phyloP scores from a whole-genome alignment of 768 basidiomycete species.

The Rhodosporidiobolus sp. region DNA sequence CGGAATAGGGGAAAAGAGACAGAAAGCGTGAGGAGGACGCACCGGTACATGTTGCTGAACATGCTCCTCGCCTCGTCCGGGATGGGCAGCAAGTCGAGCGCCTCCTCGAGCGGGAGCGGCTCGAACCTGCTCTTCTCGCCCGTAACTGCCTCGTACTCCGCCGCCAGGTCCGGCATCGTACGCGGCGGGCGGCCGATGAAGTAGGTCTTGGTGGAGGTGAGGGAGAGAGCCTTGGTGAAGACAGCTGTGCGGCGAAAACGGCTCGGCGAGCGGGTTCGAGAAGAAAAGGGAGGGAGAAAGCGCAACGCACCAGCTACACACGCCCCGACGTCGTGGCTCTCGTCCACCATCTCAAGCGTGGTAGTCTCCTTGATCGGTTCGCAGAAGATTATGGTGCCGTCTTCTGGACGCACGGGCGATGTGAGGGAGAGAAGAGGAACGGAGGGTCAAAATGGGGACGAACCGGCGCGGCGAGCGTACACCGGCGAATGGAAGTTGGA shows the following conservation, averaged over 20 bases:
- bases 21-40: too few species aligned
- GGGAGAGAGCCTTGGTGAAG: background rate
- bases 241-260: background rate
- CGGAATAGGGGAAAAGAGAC: too few species aligned
- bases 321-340: slow-evolving; percentile 10
- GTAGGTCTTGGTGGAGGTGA: too few species aligned
- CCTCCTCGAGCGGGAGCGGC: too few species aligned
- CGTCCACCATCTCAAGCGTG: slow-evolving; percentile 15
- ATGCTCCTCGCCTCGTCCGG: too few species aligned
- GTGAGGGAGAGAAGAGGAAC: background rate
- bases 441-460: background rate
- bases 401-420: background rate
- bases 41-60: too few species aligned
- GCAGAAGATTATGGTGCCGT: background rate
- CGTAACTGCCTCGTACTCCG: too few species aligned
- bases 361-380: background rate
- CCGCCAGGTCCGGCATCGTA: too few species aligned
- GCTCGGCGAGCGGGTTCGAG: background rate
- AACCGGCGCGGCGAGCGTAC: slow-evolving; percentile 6
- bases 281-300: background rate
- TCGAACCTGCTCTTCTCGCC: too few species aligned
- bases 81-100: too few species aligned
- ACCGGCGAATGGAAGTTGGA: background rate
- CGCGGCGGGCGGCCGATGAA: too few species aligned
- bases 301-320: background rate